Conservation (phyloP, 176 grass and related monocot genomes). For the Zoysia pacifica region DNA sequence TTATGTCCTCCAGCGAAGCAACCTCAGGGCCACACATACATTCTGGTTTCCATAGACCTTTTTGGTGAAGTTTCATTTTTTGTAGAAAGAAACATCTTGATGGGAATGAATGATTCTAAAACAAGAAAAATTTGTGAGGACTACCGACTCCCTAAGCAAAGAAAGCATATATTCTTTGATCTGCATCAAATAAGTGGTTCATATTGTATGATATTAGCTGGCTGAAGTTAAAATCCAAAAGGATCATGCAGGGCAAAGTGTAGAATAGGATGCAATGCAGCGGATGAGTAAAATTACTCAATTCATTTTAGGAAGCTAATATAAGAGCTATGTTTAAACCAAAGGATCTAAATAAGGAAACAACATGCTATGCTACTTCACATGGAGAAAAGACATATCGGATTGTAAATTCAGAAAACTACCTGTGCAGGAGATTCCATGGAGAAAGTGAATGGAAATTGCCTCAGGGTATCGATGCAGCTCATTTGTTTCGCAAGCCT, state of each 20-base stretch:
- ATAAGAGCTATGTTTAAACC: background rate
- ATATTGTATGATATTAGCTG: background rate
- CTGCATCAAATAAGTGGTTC: slow-evolving; percentile 1
- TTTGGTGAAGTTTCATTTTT: slow-evolving; percentile 66
- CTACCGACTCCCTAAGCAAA: slow-evolving; percentile 25
- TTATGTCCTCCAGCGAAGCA: slow-evolving; percentile 41
- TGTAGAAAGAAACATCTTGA: slow-evolving; percentile 61
- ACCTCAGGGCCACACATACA: slow-evolving; percentile 63
- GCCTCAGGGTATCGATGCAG: slow-evolving; percentile 40
- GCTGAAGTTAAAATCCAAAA: background rate
- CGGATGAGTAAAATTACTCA: background rate
- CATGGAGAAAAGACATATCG: background rate
- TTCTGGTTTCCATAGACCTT: slow-evolving; percentile 80
- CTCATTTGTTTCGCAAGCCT: slow-evolving; percentile 82
- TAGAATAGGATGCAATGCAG: background rate
- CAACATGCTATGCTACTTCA: background rate
- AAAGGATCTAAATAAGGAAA: background rate
- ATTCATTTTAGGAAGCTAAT: slow-evolving; percentile 21
- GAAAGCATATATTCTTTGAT: slow-evolving; percentile 17
- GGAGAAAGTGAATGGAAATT: slow-evolving; percentile 87
- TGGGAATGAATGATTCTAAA: slow-evolving; percentile 37
- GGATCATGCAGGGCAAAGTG: background rate
- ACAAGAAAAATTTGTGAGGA: slow-evolving; percentile 39
- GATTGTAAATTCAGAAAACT: slow-evolving; percentile 14
- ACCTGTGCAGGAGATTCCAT: slow-evolving; percentile 42